Percentiles rank a stretch among this genome's conserved stretches.
Evolutionary conservation across 73 alveolate species (phyloP).

Genomic region (Urostyla sp.): DNA sequence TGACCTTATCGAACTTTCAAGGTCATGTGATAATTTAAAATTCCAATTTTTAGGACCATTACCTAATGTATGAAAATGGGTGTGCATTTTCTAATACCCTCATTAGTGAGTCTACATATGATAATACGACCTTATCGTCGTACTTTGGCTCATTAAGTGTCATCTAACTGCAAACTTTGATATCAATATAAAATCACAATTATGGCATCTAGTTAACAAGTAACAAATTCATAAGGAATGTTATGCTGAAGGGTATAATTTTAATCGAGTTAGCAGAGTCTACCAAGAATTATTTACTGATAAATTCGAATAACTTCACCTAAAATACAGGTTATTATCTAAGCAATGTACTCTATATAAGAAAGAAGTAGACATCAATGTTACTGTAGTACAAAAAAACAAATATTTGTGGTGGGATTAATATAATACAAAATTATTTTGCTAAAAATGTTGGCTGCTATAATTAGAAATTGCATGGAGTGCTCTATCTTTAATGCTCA

Average conservation of each 20-base stretch:
- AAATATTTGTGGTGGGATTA: conserved; percentile 26
- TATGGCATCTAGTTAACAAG: background rate
- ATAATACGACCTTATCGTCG: background rate
- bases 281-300: background rate
- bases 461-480: conserved; percentile 15
- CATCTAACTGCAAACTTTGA: background rate
- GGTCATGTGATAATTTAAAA: conserved; percentile 1
- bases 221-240: background rate
- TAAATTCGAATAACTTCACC: background rate
- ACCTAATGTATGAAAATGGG: conserved; percentile 15
- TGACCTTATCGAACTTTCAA: background rate
- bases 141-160: background rate
- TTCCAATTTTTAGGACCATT: conserved; percentile 15
- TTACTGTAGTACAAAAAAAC: background rate
- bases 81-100: background rate
- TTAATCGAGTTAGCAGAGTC: background rate
- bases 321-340: background rate
- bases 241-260: background rate
- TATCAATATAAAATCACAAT: conserved; percentile 6
- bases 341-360: background rate
- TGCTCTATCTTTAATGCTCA: background rate
- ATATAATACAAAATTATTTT: background rate
- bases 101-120: background rate
- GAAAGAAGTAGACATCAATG: background rate
- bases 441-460: conserved; percentile 2